Base-by-base conservation (phyloP, 441 rosid genomes). In the Croton laevigatus region DNA sequence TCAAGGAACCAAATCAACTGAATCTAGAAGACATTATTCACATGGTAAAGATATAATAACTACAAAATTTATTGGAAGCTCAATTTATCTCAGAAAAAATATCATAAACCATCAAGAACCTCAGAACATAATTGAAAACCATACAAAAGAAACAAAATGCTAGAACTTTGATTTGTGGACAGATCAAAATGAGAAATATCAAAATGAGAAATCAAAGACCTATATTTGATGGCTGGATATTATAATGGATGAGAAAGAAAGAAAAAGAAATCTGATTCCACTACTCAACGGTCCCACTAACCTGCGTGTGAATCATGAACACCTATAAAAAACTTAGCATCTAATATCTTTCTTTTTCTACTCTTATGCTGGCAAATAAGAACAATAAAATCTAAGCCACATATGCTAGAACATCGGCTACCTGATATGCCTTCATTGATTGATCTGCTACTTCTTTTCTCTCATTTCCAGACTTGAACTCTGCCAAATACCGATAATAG, bases 361-460 rank as follows among this genome's bases (percentile, higher is more conserved):
- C 44, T 23, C 27, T 54, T 22, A 9, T 19, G 20, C 22, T 54
- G 59, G 37, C 60, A 57, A 27, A 11, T 5, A 23, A 57, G 11
- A 6, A 5, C 5, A 11, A 57, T 10, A 12, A 65, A 23, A 58
- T 23, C 17, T 27, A 55, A 57, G 16, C 45, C 42, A 68, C 32
- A 68, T 16, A 58, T 8, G 17, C 27, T 34, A 8, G 46, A 60
- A 38, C 23, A 16, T 1, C 3, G 16, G 9, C 45, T 7, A 81
- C 82, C 84, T 74, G 78, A 74, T 84, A 84, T 0, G 87, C 81
- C 72, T 81, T 76, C 80, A 81, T 72, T 44, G 82, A 81, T 51
- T 63, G 60, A 36, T 77, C 81, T 68, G 79, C 81, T 70, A 66
- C 80, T 67, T 68, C 81, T 52, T 78, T 78, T 66, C 77, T 82